A percentile compares a stretch with the other conserved stretches of the same genome.
Evolutionary conservation across 2,329 filamentous ascomycete genomes (phyloP).

Genomic region (Orbilia blumenaviensis): DNA sequence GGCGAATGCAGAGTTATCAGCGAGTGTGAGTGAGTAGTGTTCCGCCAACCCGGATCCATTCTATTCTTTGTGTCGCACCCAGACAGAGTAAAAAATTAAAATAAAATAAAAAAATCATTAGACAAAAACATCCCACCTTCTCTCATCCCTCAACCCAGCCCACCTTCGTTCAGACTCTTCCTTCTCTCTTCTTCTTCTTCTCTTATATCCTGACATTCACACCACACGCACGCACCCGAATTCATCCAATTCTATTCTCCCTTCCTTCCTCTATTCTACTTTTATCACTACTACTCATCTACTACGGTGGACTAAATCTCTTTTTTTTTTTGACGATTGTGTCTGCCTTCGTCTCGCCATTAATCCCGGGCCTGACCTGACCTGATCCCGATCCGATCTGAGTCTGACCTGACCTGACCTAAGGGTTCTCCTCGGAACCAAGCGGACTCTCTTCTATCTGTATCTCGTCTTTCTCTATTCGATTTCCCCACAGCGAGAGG

Average conservation of each 20-base stretch:
- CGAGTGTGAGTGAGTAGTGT: too few species aligned
- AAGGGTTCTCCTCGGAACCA: conserved; percentile 28
- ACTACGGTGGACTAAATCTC: too few species aligned
- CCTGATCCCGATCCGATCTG: too few species aligned
- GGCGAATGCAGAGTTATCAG: neutral
- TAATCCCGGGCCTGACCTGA: too few species aligned
- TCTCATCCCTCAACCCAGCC: too few species aligned
- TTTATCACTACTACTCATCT: neutral
- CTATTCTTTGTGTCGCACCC: neutral
- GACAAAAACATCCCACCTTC: conserved; percentile 19
- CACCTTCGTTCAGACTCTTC: too few species aligned
- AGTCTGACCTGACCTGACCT: too few species aligned
- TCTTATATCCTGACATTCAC: conserved; percentile 47
- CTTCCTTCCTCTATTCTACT: neutral
- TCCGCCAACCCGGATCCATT: conserved; percentile 34
- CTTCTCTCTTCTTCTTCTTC: neutral
- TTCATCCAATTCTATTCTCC: too few species aligned
- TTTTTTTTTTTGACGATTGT: too few species aligned
- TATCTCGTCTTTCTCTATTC: too few species aligned
- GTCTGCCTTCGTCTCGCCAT: too few species aligned
- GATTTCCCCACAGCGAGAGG: too few species aligned
- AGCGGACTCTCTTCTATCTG: conserved; percentile 37
- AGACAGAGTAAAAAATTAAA: neutral
- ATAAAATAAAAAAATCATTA: neutral
- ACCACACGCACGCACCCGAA: conserved; percentile 32